Evolutionary conservation across 2,329 filamentous ascomycete genomes (phyloP).

Genomic region (Cercospora berteroae): DNA sequence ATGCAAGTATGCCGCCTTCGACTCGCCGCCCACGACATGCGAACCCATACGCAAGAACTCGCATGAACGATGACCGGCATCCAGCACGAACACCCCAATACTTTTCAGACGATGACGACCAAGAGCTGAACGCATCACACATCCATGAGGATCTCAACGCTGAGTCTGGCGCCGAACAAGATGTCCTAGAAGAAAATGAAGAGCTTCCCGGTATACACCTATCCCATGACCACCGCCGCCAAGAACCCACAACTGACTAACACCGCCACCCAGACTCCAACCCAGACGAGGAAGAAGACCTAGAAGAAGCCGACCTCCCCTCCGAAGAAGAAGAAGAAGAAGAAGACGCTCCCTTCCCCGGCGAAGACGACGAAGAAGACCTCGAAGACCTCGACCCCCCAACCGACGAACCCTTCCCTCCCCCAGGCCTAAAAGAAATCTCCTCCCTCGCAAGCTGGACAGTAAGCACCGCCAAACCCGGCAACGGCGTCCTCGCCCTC

Average conservation of each 20-base stretch:
- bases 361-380: conserved; percentile 14
- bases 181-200: conserved; percentile 29
- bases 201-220: not conserved
- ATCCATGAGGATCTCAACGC: conserved; percentile 1
- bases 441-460: conserved; percentile 81
- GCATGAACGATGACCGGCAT: conserved; percentile 1
- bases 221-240: not conserved
- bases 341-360: not conserved
- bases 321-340: not conserved
- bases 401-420: conserved; percentile 33
- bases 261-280: not conserved
- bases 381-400: not conserved
- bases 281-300: not conserved
- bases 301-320: not conserved
- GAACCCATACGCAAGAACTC: conserved; percentile 6
- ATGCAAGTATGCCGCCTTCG: conserved; percentile 3
- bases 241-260: not conserved
- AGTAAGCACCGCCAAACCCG: conserved; percentile 77
- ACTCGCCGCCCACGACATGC: conserved; percentile 12
- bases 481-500: conserved; percentile 73
- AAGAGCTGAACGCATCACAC: conserved; percentile 16
- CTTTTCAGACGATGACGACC: conserved; percentile 18
- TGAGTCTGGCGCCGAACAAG: conserved; percentile 11
- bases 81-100: conserved; percentile 1
- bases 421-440: conserved; percentile 69